Evolutionary conservation across 2,329 filamentous ascomycete genomes (phyloP).

Genomic region (Alternaria brassicae): DNA sequence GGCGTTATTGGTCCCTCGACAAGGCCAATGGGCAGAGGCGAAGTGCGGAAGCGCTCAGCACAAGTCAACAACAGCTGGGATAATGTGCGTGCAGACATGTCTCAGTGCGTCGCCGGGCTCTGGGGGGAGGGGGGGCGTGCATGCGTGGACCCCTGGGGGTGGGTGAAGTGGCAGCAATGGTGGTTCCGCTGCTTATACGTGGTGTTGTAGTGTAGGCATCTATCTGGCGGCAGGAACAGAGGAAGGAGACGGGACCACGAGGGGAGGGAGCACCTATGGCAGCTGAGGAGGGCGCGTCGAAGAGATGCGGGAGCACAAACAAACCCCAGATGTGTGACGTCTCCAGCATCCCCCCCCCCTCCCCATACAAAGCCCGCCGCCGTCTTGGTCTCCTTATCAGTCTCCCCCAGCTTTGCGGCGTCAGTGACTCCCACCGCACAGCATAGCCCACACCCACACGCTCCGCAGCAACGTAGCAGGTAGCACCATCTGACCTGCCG

Average conservation of each 20-base stretch:
- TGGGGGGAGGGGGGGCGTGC: not conserved
- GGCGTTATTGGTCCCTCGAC: slow-evolving; percentile 26
- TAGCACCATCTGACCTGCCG: slow-evolving; percentile 21
- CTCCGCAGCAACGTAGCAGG: slow-evolving; percentile 20
- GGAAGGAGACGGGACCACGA: slow-evolving; percentile 5
- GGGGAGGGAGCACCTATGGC: slow-evolving; percentile 5
- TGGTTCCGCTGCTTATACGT: not conserved
- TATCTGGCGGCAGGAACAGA: slow-evolving; percentile 4
- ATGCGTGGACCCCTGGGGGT: not conserved
- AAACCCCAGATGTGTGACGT: slow-evolving; percentile 23
- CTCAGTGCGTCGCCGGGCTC: not conserved
- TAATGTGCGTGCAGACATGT: not conserved
- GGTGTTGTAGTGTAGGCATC: not conserved
- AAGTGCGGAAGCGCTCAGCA: slow-evolving; percentile 19
- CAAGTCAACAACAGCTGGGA: slow-evolving; percentile 3
- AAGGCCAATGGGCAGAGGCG: slow-evolving; percentile 15
- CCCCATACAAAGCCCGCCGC: slow-evolving; percentile 15
- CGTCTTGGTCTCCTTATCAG: slow-evolving; percentile 11
- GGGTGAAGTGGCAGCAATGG: not conserved
- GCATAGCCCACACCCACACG: slow-evolving; percentile 7
- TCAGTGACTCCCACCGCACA: slow-evolving; percentile 15
- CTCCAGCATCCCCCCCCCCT: too few species aligned
- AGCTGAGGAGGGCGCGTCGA: slow-evolving; percentile 5
- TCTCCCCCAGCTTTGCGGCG: slow-evolving; percentile 12
- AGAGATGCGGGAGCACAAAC: slow-evolving; percentile 6